A percentile compares a stretch with the other conserved stretches of the same genome.
Conservation (phyloP, 805 yeast species). For the Starmerella stigmatis region DNA sequence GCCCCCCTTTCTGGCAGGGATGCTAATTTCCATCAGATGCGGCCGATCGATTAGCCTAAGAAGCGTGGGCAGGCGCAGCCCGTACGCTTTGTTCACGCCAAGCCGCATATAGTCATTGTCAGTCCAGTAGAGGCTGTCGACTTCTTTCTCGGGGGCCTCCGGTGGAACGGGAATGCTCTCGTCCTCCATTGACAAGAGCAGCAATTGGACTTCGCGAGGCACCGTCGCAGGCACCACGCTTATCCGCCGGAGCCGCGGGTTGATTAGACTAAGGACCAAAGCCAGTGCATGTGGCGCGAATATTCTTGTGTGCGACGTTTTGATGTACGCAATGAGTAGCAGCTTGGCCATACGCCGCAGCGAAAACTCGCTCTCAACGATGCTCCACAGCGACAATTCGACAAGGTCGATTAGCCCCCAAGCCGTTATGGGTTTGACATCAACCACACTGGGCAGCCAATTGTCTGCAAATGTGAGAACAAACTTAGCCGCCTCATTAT, state of each 20-base stretch:
- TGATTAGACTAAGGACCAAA: not conserved
- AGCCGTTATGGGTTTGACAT: not conserved
- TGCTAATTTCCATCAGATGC: not conserved
- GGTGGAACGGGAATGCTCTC: too few relatives aligned
- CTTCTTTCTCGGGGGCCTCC: not conserved
- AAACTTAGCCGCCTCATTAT: not conserved
- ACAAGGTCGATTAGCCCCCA: constrained; percentile 2
- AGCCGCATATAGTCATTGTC: not conserved
- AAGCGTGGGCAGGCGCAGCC: not conserved
- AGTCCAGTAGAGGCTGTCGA: not conserved
- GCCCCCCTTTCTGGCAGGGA: not conserved
- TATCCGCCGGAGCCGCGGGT: too few relatives aligned
- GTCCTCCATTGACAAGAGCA: not conserved
- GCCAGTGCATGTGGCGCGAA: not conserved
- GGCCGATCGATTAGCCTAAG: not conserved
- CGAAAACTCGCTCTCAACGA: not conserved
- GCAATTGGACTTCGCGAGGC: too few relatives aligned
- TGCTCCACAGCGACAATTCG: not conserved
- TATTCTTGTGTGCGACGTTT: not conserved
- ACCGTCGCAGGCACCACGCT: not conserved
- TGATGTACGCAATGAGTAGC: not conserved
- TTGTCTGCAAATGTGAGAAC: not conserved
- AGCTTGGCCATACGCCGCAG: not conserved
- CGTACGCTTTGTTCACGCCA: not conserved
- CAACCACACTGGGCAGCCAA: not conserved